Percentiles rank a stretch among this genome's conserved stretches.
Conservation (phyloP, 2,329 filamentous ascomycete species). For the Periconia sp. region DNA sequence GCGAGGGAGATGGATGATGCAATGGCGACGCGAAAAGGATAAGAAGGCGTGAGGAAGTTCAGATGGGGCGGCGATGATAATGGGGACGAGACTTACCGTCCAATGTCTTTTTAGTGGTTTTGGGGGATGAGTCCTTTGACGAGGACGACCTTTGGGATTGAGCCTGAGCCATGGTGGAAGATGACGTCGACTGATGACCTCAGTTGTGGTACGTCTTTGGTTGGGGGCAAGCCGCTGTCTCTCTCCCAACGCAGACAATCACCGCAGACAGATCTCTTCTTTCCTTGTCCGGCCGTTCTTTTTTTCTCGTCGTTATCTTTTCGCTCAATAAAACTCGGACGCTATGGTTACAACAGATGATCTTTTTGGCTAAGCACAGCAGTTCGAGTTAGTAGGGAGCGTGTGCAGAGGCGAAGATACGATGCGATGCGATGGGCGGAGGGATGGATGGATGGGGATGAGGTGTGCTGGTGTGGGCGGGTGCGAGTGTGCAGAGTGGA, state of each 20-base stretch:
- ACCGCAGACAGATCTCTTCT: too few species aligned
- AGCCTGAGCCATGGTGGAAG: conserved; percentile 1
- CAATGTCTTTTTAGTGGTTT: not conserved
- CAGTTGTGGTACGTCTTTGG: not conserved
- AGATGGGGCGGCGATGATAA: not conserved
- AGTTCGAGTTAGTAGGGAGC: too few species aligned
- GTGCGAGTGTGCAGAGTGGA: not conserved
- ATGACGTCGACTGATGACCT: conserved; percentile 1
- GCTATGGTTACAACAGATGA: not conserved
- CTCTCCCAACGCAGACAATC: not conserved
- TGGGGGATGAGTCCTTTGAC: conserved; percentile 1
- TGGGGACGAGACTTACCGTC: not conserved
- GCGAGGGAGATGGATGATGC: too few species aligned
- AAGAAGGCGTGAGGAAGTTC: not conserved
- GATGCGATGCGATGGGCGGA: not conserved
- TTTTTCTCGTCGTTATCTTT: not conserved
- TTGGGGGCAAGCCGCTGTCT: not conserved
- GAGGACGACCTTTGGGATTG: not conserved
- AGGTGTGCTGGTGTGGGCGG: too few species aligned
- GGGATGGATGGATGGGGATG: not conserved
- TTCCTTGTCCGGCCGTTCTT: too few species aligned
- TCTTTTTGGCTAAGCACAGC: too few species aligned
- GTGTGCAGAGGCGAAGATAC: not conserved
- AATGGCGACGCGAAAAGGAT: too few species aligned
- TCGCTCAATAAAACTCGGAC: not conserved